Conservation (phyloP, 768 basidiomycete genomes). For the Boletus pseudo-olivaceus region DNA sequence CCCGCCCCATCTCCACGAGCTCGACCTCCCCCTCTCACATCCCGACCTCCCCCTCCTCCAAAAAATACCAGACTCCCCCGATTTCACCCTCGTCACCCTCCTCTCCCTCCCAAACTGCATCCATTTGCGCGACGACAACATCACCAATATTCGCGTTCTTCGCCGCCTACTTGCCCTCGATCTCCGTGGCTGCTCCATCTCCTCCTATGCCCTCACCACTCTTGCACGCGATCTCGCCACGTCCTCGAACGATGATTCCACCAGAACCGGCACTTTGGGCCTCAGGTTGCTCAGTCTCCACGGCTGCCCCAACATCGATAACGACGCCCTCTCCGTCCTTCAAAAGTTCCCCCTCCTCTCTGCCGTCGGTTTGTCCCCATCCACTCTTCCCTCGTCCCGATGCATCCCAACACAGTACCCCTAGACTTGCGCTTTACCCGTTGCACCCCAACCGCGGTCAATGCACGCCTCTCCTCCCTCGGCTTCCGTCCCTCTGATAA, state of each 20-base stretch:
- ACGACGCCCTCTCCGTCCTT: slow-evolving; percentile 41
- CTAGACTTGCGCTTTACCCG: slow-evolving; percentile 50
- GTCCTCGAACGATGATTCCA: slow-evolving; percentile 20
- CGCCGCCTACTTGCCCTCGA: slow-evolving; percentile 63
- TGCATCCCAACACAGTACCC: not conserved
- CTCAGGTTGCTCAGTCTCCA: slow-evolving; percentile 57
- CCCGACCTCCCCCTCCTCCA: slow-evolving; percentile 55
- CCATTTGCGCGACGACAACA: slow-evolving; percentile 56
- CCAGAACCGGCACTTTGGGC: slow-evolving; percentile 47
- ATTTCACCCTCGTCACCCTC: slow-evolving; percentile 64
- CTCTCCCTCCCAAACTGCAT: slow-evolving; percentile 54
- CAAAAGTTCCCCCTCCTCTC: slow-evolving; percentile 54
- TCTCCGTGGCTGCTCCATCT: slow-evolving; percentile 50
- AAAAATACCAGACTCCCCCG: slow-evolving; percentile 45
- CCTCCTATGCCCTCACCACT: slow-evolving; percentile 47
- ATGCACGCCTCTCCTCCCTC: slow-evolving; percentile 15
- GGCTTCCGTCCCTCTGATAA: slow-evolving; percentile 28
- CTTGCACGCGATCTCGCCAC: slow-evolving; percentile 46
- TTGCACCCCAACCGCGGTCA: slow-evolving; percentile 32
- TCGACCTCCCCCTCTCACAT: slow-evolving; percentile 54
- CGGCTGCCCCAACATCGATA: slow-evolving; percentile 48
- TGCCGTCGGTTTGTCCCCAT: slow-evolving; percentile 49
- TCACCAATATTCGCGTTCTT: slow-evolving; percentile 48
- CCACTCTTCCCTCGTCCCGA: not conserved
- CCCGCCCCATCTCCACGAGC: slow-evolving; percentile 34